These are phyloP conservation scores for Trichoderma simmonsii DNA, from an alignment of 2,329 filamentous ascomycete genomes.

Conservation along the genomic window DNA sequence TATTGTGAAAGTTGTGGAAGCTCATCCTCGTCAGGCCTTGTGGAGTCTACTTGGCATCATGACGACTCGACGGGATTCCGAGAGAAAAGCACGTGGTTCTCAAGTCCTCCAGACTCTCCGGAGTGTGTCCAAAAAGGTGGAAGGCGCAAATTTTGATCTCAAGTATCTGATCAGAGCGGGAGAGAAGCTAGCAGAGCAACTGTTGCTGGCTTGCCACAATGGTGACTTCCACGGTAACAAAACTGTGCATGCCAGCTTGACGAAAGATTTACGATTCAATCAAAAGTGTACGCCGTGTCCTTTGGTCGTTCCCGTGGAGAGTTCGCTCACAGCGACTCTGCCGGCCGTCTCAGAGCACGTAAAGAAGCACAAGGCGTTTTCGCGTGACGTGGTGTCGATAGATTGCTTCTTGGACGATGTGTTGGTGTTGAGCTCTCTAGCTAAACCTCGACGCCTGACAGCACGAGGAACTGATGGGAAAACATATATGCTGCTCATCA, in stretches of 20 bases:
- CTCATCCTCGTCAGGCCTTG: slow-evolving; percentile 85
- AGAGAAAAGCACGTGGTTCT: slow-evolving; percentile 57
- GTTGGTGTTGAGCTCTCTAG: slow-evolving; percentile 82
- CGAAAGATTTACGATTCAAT: slow-evolving; percentile 76
- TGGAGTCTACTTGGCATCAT: slow-evolving; percentile 89
- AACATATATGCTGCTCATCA: slow-evolving; percentile 86
- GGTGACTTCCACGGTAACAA: slow-evolving; percentile 68
- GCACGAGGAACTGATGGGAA: slow-evolving; percentile 87
- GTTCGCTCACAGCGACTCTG: slow-evolving; percentile 76
- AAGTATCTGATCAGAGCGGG: slow-evolving; percentile 71
- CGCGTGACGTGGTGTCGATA: slow-evolving; percentile 81
- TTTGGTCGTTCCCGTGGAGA: slow-evolving; percentile 85
- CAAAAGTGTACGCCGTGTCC: slow-evolving; percentile 78
- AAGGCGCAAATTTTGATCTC: slow-evolving; percentile 56
- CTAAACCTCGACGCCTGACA: slow-evolving; percentile 85
- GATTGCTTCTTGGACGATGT: slow-evolving; percentile 80
- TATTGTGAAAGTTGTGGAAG: slow-evolving; percentile 78
- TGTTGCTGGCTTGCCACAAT: slow-evolving; percentile 76
- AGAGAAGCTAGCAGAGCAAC: slow-evolving; percentile 77
- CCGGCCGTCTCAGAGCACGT: slow-evolving; percentile 70
- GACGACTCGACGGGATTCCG: slow-evolving; percentile 68
- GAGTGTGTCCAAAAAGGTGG: slow-evolving; percentile 48
- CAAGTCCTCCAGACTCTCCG: slow-evolving; percentile 52
- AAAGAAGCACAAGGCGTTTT: slow-evolving; percentile 80
- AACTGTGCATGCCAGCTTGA: slow-evolving; percentile 68